Conservation (phyloP, 1,139 yeast species). For the Nadsonia commutata region DNA sequence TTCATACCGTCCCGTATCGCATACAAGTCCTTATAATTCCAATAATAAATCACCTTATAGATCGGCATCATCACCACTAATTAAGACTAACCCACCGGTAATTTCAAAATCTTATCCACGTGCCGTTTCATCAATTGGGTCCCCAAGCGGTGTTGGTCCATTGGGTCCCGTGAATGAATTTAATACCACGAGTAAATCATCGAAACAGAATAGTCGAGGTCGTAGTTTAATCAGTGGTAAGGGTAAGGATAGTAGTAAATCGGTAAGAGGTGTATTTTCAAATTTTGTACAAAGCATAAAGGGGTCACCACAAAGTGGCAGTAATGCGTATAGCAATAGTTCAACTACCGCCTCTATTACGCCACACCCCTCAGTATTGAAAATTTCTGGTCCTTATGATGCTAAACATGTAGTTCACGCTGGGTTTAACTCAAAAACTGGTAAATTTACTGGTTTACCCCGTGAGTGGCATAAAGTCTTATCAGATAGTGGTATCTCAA, state of each 20-base stretch:
- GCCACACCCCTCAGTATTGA: conserved; percentile 29
- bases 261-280: neutral
- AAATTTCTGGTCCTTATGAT: conserved; percentile 79
- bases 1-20: too few relatives aligned
- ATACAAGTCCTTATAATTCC: too few relatives aligned
- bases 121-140: too few relatives aligned
- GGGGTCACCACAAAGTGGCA: too few relatives aligned
- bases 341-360: neutral
- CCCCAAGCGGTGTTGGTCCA: too few relatives aligned
- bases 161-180: too few relatives aligned
- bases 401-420: conserved; percentile 89
- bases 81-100: too few relatives aligned
- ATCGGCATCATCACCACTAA: neutral
- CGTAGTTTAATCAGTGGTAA: neutral
- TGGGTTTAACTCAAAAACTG: conserved; percentile 70
- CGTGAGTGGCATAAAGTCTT: conserved; percentile 80
- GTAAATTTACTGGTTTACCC: conserved; percentile 82
- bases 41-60: too few relatives aligned
- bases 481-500: conserved; percentile 74
- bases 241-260: neutral
- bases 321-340: neutral
- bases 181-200: too few relatives aligned
- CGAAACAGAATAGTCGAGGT: neutral
- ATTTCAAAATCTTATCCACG: neutral
- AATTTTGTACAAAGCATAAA: neutral